phyloP scores from a whole-genome alignment of 495 filamentous ascomycete species.

The Aspergillus hancockii region DNA sequence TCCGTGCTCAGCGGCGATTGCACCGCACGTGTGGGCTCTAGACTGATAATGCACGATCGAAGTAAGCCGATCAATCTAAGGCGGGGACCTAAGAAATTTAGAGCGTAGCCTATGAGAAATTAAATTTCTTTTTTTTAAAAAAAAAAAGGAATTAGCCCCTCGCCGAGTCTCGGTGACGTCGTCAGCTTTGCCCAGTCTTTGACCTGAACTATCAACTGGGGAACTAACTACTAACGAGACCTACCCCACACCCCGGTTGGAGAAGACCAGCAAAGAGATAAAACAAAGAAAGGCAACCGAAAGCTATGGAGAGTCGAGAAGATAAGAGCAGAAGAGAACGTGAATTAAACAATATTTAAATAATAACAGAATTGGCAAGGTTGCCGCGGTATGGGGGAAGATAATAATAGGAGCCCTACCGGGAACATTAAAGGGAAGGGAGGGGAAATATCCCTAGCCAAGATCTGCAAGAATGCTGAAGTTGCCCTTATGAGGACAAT shows the following conservation, averaged over 20 bases:
- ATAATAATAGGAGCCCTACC: slow-evolving; percentile 1
- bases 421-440: neutral
- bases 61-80: slow-evolving; percentile 1
- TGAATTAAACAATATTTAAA: neutral
- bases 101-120: neutral
- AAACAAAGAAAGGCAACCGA: neutral
- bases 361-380: neutral
- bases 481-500: neutral
- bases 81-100: slow-evolving; percentile 5
- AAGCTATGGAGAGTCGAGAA: neutral
- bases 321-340: neutral
- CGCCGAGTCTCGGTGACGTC: slow-evolving; percentile 15
- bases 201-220: slow-evolving; percentile 8
- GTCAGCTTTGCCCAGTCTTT: slow-evolving; percentile 3
- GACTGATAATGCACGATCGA: slow-evolving; percentile 15
- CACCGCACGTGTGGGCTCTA: slow-evolving; percentile 3
- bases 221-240: neutral
- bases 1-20: neutral
- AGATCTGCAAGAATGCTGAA: slow-evolving; percentile 11
- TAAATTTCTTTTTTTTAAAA: too few species aligned
- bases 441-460: slow-evolving; percentile 8
- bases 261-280: neutral
- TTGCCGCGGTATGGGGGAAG: neutral
- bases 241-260: slow-evolving; percentile 7
- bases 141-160: slow-evolving; percentile 8